Percentiles rank a stretch among this genome's conserved stretches.
phyloP scores from a whole-genome alignment of 495 filamentous ascomycete species.

The Margaritispora aquatica region DNA sequence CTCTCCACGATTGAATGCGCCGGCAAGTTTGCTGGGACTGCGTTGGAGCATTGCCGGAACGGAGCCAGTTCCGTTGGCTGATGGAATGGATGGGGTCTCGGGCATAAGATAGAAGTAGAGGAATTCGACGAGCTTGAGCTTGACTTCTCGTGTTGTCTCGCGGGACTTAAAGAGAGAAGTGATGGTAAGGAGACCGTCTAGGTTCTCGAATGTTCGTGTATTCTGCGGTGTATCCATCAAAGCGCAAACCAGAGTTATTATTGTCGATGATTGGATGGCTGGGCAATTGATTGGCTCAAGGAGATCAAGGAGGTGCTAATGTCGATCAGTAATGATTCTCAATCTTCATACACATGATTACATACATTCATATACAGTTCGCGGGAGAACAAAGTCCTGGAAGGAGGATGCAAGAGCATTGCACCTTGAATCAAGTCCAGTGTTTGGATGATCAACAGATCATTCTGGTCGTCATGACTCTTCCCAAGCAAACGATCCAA shows the following conservation, averaged over 20 bases:
- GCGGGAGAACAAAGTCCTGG: conserved; percentile 77
- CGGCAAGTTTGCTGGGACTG: conserved; percentile 64
- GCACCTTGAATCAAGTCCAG: conserved; percentile 88
- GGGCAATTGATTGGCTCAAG: conserved; percentile 90
- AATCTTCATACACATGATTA: conserved; percentile 7
- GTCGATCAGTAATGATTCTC: not conserved
- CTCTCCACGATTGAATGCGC: conserved; percentile 33
- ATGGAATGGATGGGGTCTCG: conserved; percentile 58
- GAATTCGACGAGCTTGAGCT: conserved; percentile 89
- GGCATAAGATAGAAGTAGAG: conserved; percentile 96
- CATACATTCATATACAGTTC: conserved; percentile 90
- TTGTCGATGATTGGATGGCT: conserved; percentile 80
- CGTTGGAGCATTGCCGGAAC: conserved; percentile 50
- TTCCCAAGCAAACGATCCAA: conserved; percentile 83
- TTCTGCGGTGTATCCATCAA: conserved; percentile 78
- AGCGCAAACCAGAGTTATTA: conserved; percentile 84
- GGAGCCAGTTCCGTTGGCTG: conserved; percentile 26
- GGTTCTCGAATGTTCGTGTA: conserved; percentile 81
- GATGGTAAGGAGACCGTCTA: conserved; percentile 92
- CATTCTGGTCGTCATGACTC: conserved; percentile 73
- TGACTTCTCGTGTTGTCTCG: conserved; percentile 77
- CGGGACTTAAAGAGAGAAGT: conserved; percentile 87
- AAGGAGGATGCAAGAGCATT: conserved; percentile 88
- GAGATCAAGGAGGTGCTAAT: conserved; percentile 82
- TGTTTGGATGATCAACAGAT: conserved; percentile 81